Conservation (phyloP, 805 yeast species). For the Kockiozyma suomiensis region DNA sequence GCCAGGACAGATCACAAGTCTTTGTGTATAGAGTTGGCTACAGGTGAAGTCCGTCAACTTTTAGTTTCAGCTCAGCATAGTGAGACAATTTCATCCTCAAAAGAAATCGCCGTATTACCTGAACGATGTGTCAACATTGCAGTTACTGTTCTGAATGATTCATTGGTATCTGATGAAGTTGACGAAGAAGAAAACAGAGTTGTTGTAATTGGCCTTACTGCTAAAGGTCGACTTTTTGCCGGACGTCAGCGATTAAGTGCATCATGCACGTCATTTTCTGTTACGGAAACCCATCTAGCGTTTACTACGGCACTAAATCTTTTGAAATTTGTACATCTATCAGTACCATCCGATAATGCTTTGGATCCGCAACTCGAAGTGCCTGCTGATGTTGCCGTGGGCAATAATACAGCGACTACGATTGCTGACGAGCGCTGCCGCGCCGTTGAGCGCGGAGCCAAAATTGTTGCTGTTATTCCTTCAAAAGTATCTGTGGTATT, state of each 20-base stretch:
- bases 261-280: slow-evolving; percentile 78
- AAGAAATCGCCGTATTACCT: slow-evolving; percentile 14
- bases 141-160: slow-evolving; percentile 4
- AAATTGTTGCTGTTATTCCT: slow-evolving; percentile 80
- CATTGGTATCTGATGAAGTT: neutral
- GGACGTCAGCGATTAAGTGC: slow-evolving; percentile 60
- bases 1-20: slow-evolving; percentile 24
- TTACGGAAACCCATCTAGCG: slow-evolving; percentile 70
- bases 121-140: slow-evolving; percentile 25
- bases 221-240: slow-evolving; percentile 72
- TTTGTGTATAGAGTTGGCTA: slow-evolving; percentile 17
- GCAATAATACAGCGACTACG: slow-evolving; percentile 9
- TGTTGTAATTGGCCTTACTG: slow-evolving; percentile 71
- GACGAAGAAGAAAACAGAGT: slow-evolving; percentile 38
- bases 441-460: slow-evolving; percentile 86
- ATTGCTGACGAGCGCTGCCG: slow-evolving; percentile 78
- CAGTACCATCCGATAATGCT: slow-evolving; percentile 14
- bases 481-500: slow-evolving; percentile 78
- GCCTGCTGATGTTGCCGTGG: slow-evolving; percentile 43
- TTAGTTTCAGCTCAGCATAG: neutral
- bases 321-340: slow-evolving; percentile 77
- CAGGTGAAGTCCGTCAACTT: slow-evolving; percentile 20
- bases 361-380: slow-evolving; percentile 35
- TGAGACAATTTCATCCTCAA: neutral
- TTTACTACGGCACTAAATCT: slow-evolving; percentile 88